These are phyloP conservation scores for Candida dajiaensis DNA, from an alignment of 805 yeast genomes.

Conservation along the genomic window DNA sequence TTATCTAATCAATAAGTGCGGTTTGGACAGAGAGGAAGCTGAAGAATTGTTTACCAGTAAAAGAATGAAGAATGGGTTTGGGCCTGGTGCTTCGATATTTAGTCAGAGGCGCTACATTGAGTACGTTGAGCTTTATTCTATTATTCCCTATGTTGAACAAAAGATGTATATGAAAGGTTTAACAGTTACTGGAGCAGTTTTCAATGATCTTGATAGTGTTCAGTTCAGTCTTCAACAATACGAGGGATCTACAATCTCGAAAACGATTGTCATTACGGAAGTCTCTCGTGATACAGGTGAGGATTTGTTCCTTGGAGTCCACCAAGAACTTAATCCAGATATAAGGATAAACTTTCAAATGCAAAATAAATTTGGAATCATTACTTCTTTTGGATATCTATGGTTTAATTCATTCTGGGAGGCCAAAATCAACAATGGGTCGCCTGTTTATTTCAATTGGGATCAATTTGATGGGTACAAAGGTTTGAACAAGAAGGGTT, in stretches of 20 bases:
- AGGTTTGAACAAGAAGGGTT: slow-evolving; percentile 54
- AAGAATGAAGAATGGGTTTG: slow-evolving; percentile 51
- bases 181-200: neutral
- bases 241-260: neutral
- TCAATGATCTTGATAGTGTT: neutral
- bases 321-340: neutral
- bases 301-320: neutral
- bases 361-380: slow-evolving; percentile 1
- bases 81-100: slow-evolving; percentile 62
- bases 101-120: slow-evolving; percentile 64
- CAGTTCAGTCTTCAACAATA: neutral
- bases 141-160: neutral
- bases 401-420: slow-evolving; percentile 45
- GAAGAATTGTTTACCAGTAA: slow-evolving; percentile 44
- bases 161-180: neutral
- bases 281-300: neutral
- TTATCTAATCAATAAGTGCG: slow-evolving; percentile 49
- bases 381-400: slow-evolving; percentile 23
- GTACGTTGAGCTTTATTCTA: slow-evolving; percentile 34
- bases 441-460: slow-evolving; percentile 28
- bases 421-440: slow-evolving; percentile 18
- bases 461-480: slow-evolving; percentile 59
- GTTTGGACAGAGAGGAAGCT: slow-evolving; percentile 39
- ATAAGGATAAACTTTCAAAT: slow-evolving; percentile 1
- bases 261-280: neutral